These are phyloP conservation scores for Mycena capillaripes DNA, from an alignment of 768 basidiomycete species.

Conservation along the genomic window DNA sequence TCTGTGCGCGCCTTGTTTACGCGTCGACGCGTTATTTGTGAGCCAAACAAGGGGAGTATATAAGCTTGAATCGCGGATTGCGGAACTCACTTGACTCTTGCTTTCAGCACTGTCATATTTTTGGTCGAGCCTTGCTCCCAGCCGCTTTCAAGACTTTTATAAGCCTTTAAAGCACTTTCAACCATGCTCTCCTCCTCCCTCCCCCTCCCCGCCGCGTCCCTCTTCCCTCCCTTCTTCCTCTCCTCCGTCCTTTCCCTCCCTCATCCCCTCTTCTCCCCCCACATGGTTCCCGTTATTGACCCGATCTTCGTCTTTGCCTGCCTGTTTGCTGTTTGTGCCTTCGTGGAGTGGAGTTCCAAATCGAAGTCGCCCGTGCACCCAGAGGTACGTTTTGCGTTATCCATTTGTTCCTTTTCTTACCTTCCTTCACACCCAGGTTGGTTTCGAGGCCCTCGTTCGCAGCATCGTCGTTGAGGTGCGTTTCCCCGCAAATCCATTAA, in stretches of 20 bases:
- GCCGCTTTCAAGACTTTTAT: not conserved
- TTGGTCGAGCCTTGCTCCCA: no score
- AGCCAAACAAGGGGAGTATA: constrained; percentile 1
- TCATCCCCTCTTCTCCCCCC: not conserved
- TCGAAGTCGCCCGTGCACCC: no score
- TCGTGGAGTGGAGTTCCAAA: no score
- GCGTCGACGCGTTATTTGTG: not conserved
- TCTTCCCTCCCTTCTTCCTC: not conserved
- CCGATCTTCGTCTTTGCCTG: no score
- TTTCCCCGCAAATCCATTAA: not conserved
- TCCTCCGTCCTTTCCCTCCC: not conserved
- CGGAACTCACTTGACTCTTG: not conserved
- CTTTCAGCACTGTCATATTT: not conserved
- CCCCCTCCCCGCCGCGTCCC: not conserved
- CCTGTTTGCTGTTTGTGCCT: no score
- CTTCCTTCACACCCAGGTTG: no score
- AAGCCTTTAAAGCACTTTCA: not conserved
- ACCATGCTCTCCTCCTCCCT: not conserved
- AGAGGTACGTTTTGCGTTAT: no score
- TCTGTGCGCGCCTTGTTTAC: not conserved
- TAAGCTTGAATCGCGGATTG: not conserved
- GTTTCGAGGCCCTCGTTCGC: no score
- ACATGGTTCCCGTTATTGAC: no score
- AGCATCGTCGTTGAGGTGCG: no score
- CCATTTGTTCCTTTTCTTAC: no score